A percentile compares a stretch with the other conserved stretches of the same genome.
phyloP scores from a whole-genome alignment of 306 rosid species.

The Vigna radiata region DNA sequence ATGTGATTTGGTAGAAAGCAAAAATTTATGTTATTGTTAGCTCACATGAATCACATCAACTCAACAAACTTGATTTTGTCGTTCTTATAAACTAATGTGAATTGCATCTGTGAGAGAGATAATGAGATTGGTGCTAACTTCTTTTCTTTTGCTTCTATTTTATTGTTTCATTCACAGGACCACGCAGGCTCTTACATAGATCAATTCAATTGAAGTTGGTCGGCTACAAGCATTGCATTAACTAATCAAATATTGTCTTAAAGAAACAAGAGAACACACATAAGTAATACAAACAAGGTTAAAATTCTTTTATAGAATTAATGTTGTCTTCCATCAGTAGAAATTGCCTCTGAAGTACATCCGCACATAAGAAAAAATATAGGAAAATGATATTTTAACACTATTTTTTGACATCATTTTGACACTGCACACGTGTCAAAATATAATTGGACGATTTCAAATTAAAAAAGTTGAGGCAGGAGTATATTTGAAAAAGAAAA shows the following conservation, averaged over 20 bases:
- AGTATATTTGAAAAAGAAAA: too few relatives aligned
- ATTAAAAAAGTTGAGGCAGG: too few relatives aligned
- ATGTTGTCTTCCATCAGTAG: too few relatives aligned
- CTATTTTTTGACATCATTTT: too few relatives aligned
- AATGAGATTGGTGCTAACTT: background rate
- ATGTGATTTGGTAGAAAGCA: slow-evolving; percentile 51
- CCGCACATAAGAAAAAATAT: too few relatives aligned
- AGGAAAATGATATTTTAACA: too few relatives aligned
- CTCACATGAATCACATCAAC: slow-evolving; percentile 51
- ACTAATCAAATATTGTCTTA: slow-evolving; percentile 6
- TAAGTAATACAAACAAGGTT: background rate
- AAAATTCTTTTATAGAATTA: background rate
- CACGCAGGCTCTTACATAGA: background rate
- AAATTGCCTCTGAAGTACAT: too few relatives aligned
- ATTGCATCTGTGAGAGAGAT: slow-evolving; percentile 26
- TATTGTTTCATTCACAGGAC: slow-evolving; percentile 37
- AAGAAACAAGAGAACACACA: slow-evolving; percentile 20
- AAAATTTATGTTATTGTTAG: slow-evolving; percentile 35
- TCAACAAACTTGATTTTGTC: slow-evolving; percentile 44
- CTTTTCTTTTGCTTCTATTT: background rate
- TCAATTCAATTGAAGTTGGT: slow-evolving; percentile 24
- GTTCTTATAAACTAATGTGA: slow-evolving; percentile 35
- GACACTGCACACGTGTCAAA: too few relatives aligned
- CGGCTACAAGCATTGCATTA: slow-evolving; percentile 32
- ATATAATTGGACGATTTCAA: too few relatives aligned